Evolutionary conservation across 352 stramenopile species (phyloP).

Genomic region (Pythium aristosporum): DNA sequence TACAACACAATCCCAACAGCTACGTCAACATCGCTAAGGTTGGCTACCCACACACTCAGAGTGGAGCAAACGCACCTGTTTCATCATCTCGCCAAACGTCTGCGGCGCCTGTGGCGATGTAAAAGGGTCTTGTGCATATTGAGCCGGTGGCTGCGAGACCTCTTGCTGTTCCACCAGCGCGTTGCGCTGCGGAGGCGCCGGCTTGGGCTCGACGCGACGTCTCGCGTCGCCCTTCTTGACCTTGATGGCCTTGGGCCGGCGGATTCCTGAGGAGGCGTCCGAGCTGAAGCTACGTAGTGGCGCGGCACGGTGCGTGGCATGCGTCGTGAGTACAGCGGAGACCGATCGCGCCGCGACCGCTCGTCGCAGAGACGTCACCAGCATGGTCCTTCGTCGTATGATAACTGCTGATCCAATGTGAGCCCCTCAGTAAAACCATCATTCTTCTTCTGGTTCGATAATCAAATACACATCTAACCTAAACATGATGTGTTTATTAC

Average conservation of each 20-base stretch:
- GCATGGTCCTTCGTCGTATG: constrained; percentile 7
- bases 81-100: constrained; percentile 67
- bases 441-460: constrained; percentile 5
- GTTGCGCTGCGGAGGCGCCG: constrained; percentile 19
- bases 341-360: constrained; percentile 1
- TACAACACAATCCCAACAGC: constrained; percentile 18
- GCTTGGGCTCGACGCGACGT: constrained; percentile 47
- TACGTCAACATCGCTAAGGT: neutral
- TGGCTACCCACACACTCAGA: neutral
- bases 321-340: neutral
- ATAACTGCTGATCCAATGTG: neutral
- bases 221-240: constrained; percentile 72
- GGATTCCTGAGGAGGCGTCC: constrained; percentile 27
- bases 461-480: neutral
- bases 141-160: constrained; percentile 21
- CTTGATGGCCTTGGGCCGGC: constrained; percentile 62
- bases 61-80: constrained; percentile 37
- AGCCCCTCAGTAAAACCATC: constrained; percentile 6
- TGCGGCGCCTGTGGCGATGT: constrained; percentile 30
- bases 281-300: constrained; percentile 36
- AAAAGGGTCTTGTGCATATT: constrained; percentile 36
- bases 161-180: constrained; percentile 38
- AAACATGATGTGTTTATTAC: constrained; percentile 3
- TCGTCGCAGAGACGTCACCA: constrained; percentile 15
- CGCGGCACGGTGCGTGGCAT: neutral